A percentile compares a stretch with the other conserved stretches of the same genome.
phyloP scores from a whole-genome alignment of 306 rosid genomes.

The Mimosa pudica region DNA sequence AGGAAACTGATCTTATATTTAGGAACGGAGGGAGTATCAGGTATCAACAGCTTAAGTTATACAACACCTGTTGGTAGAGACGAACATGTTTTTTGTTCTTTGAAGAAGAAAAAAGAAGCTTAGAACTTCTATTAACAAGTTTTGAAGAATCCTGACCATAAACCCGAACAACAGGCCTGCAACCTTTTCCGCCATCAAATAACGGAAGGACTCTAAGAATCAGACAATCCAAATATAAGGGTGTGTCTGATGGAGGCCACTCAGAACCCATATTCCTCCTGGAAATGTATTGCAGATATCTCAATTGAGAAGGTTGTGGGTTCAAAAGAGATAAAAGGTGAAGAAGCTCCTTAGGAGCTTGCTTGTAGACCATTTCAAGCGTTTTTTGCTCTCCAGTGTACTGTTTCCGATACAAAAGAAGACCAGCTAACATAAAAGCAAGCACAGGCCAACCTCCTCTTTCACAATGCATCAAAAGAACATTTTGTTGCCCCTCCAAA shows the following conservation, averaged over 20 bases:
- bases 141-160: constrained; percentile 87
- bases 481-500: constrained; percentile 91
- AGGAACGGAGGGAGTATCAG: no score
- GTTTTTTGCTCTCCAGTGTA: constrained; percentile 89
- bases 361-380: constrained; percentile 97
- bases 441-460: constrained; percentile 99
- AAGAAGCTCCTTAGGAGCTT: constrained; percentile 92
- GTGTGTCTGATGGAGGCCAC: constrained; percentile 94
- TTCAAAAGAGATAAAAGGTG: constrained; percentile 80
- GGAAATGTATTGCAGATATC: constrained; percentile 97
- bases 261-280: constrained; percentile 86
- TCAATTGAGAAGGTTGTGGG: constrained; percentile 90
- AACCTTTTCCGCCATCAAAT: constrained; percentile 74
- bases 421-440: constrained; percentile 95
- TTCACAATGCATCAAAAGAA: constrained; percentile 95
- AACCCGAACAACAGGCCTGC: constrained; percentile 78
- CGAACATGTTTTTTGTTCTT: constrained; percentile 51
- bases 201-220: constrained; percentile 80
- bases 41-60: constrained; percentile 33
- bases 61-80: constrained; percentile 84
- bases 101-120: constrained; percentile 78
- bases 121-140: constrained; percentile 70
- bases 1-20: no score
- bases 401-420: constrained; percentile 82
- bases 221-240: constrained; percentile 76